A percentile compares a stretch with the other conserved stretches of the same genome.
phyloP scores from a whole-genome alignment of 2,329 filamentous ascomycete genomes.

The Neonectria ditissima region DNA sequence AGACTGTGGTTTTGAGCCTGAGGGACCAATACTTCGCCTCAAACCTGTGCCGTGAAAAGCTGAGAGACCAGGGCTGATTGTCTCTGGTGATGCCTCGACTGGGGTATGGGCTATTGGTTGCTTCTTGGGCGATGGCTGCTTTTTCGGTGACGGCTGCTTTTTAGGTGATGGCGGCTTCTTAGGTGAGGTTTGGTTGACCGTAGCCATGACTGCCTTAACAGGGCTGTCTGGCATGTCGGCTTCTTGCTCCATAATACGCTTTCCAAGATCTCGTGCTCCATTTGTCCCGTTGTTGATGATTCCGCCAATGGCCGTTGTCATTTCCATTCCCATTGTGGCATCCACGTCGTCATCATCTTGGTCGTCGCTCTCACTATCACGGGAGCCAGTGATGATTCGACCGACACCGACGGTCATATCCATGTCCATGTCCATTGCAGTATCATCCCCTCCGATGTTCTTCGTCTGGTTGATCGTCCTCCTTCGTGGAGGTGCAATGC shows the following conservation, averaged over 20 bases:
- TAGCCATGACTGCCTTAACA: constrained; percentile 51
- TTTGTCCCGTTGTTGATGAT: constrained; percentile 62
- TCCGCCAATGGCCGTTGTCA: constrained; percentile 72
- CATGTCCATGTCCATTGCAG: constrained; percentile 58
- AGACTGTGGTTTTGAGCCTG: constrained; percentile 56
- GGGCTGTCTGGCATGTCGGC: constrained; percentile 61
- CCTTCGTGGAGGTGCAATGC: constrained; percentile 36
- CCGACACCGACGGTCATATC: constrained; percentile 73
- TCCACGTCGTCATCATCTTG: constrained; percentile 48
- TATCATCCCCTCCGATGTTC: constrained; percentile 48
- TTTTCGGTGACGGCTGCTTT: constrained; percentile 34
- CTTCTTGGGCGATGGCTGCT: constrained; percentile 29
- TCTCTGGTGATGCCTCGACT: constrained; percentile 39
- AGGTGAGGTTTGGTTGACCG: constrained; percentile 38
- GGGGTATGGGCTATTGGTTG: constrained; percentile 46
- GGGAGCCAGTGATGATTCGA: constrained; percentile 58
- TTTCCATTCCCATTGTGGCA: constrained; percentile 70
- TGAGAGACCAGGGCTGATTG: constrained; percentile 67
- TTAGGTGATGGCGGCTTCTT: constrained; percentile 28
- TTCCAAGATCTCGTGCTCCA: constrained; percentile 55
- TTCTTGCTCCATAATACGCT: constrained; percentile 70
- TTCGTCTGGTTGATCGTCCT: constrained; percentile 47
- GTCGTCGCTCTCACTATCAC: constrained; percentile 46
- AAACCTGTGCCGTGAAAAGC: constrained; percentile 63
- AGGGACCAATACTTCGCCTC: constrained; percentile 59